Conservation (phyloP, 83 land plant genomes). For the Diphasiastrum complanatum region DNA sequence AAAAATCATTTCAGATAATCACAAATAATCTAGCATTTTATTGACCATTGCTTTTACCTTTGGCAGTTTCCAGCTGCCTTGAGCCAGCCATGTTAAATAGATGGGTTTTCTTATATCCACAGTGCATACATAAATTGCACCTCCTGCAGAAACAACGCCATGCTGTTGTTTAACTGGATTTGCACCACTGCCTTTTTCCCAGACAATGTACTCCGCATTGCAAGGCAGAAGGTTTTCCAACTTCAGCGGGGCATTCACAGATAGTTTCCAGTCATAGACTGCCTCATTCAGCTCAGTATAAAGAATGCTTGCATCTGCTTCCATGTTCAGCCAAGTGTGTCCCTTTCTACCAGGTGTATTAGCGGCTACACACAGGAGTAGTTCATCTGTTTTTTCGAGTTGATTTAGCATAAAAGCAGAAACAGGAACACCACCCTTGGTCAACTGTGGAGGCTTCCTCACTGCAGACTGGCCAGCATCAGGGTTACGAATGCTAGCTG, state of each 20-base stretch:
- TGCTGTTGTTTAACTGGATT: conserved; percentile 47
- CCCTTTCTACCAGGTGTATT: conserved; percentile 25
- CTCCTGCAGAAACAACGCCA: conserved; percentile 59
- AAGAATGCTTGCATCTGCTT: conserved; percentile 75
- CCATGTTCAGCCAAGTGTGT: conserved; percentile 65
- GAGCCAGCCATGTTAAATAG: conserved; percentile 63
- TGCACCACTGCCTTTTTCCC: conserved; percentile 70
- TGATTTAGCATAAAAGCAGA: conserved; percentile 45
- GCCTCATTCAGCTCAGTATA: conserved; percentile 66
- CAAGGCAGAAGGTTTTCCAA: conserved; percentile 89
- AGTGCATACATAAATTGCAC: conserved; percentile 48
- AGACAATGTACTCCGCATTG: conserved; percentile 68
- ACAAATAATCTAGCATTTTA: background rate
- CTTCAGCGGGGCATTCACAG: conserved; percentile 74
- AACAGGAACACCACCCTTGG: conserved; percentile 16
- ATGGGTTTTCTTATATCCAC: conserved; percentile 70
- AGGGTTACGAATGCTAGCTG: conserved; percentile 25
- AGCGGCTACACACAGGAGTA: conserved; percentile 38
- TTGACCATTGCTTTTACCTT: conserved; percentile 44
- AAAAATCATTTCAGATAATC: background rate
- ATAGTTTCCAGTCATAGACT: conserved; percentile 85
- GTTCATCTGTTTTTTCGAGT: conserved; percentile 75
- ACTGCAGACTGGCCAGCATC: conserved; percentile 15
- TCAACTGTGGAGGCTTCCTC: conserved; percentile 11
- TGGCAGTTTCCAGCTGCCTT: conserved; percentile 90